Evolutionary conservation across 208 protist species (phyloP).

Genomic region (Acanthamoeba castellanii): DNA sequence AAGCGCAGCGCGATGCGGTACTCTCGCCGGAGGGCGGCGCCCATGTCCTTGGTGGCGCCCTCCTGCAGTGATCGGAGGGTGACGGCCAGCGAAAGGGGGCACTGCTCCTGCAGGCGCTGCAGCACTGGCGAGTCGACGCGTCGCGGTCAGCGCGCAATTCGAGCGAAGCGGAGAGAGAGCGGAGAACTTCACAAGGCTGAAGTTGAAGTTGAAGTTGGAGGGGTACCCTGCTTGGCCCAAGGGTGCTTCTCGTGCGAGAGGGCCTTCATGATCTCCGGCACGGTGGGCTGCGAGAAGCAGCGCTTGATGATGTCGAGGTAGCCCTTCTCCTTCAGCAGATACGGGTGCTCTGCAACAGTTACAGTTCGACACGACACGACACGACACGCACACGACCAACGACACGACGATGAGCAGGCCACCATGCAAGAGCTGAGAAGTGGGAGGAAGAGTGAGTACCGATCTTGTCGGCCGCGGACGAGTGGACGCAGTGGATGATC

Average conservation of each 20-base stretch:
- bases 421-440: not conserved
- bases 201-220: not conserved
- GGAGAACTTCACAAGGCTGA: no score
- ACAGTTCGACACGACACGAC: not conserved
- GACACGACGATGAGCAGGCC: not conserved
- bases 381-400: not conserved
- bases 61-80: slow-evolving; percentile 22
- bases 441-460: not conserved
- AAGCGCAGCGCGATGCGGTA: slow-evolving; percentile 64
- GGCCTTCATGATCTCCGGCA: slow-evolving; percentile 50
- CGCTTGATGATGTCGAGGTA: slow-evolving; percentile 69
- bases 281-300: slow-evolving; percentile 54
- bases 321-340: slow-evolving; percentile 53
- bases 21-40: not conserved
- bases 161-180: no score
- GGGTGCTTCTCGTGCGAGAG: slow-evolving; percentile 48
- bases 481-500: slow-evolving; percentile 16
- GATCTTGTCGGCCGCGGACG: not conserved
- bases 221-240: slow-evolving; percentile 51
- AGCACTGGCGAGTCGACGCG: not conserved
- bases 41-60: slow-evolving; percentile 4
- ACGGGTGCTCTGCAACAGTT: slow-evolving; percentile 5
- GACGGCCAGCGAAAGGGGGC: not conserved
- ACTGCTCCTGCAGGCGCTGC: slow-evolving; percentile 22
- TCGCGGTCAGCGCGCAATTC: no score